phyloP scores from a whole-genome alignment of 495 filamentous ascomycete genomes.

The Xylaria curta region DNA sequence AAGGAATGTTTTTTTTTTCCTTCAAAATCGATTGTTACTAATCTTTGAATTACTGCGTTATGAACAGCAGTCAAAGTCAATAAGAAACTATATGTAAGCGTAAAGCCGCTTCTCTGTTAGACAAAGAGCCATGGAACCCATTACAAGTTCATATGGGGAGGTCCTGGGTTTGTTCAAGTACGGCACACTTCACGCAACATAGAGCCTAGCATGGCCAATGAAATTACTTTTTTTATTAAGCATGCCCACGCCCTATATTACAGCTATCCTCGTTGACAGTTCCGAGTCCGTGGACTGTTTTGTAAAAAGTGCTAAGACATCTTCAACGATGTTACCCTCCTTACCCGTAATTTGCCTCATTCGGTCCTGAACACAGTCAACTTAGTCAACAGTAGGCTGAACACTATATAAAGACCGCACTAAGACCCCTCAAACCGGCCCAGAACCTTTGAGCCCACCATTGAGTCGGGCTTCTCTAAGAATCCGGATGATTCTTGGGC shows the following conservation, averaged over 20 bases:
- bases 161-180: neutral
- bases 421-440: neutral
- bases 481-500: neutral
- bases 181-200: neutral
- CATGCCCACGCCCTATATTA: neutral
- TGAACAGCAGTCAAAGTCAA: neutral
- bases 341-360: neutral
- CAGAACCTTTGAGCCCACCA: neutral
- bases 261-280: neutral
- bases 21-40: neutral
- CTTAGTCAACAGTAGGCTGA: neutral
- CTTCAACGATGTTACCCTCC: neutral
- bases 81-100: neutral
- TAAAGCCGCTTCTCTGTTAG: neutral
- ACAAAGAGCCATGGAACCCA: neutral
- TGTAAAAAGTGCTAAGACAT: neutral
- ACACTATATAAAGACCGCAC: neutral
- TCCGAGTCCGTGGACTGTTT: neutral
- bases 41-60: neutral
- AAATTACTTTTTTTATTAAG: neutral
- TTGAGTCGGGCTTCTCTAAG: neutral
- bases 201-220: neutral
- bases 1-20: neutral
- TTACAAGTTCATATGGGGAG: neutral
- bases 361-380: neutral